These are phyloP conservation scores for Globisporangium radiosum DNA, from an alignment of 352 stramenopile genomes.

Conservation along the genomic window DNA sequence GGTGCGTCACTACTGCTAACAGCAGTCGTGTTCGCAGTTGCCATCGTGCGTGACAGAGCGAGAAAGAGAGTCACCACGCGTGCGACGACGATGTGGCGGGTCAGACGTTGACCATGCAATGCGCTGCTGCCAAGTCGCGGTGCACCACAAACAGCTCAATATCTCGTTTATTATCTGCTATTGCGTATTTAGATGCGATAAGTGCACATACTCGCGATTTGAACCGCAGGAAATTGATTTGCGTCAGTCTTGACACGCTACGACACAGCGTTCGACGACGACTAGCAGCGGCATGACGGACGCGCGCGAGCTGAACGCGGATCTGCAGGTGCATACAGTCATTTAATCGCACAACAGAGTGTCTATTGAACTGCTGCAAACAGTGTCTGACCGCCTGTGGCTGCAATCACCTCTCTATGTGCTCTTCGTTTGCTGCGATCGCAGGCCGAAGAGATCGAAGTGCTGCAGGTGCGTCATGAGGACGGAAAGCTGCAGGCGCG, in stretches of 20 bases:
- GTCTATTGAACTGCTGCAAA: not conserved
- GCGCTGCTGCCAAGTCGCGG: too few species aligned
- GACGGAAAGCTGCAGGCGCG: too few species aligned
- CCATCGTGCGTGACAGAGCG: not conserved
- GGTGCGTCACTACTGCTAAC: not conserved
- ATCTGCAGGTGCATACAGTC: slow-evolving; percentile 39
- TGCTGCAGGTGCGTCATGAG: slow-evolving; percentile 44
- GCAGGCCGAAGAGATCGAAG: slow-evolving; percentile 72
- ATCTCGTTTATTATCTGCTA: too few species aligned
- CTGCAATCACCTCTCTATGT: not conserved
- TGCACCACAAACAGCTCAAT: too few species aligned
- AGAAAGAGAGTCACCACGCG: too few species aligned
- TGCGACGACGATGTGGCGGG: too few species aligned
- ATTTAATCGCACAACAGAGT: too few species aligned
- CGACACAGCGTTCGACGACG: slow-evolving; percentile 15
- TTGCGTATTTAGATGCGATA: too few species aligned
- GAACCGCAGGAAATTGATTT: not conserved
- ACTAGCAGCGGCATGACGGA: not conserved
- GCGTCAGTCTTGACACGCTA: not conserved
- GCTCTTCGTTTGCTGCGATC: not conserved
- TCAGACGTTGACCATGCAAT: too few species aligned
- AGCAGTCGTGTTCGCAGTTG: not conserved
- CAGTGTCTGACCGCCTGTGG: not conserved
- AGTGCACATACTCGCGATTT: not conserved
- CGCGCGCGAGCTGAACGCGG: slow-evolving; percentile 26